Percentiles rank a stretch among this genome's conserved stretches.
These are phyloP conservation scores for Myotisia sp. DNA, from an alignment of 2,329 filamentous ascomycete species.

Conservation along the genomic window DNA sequence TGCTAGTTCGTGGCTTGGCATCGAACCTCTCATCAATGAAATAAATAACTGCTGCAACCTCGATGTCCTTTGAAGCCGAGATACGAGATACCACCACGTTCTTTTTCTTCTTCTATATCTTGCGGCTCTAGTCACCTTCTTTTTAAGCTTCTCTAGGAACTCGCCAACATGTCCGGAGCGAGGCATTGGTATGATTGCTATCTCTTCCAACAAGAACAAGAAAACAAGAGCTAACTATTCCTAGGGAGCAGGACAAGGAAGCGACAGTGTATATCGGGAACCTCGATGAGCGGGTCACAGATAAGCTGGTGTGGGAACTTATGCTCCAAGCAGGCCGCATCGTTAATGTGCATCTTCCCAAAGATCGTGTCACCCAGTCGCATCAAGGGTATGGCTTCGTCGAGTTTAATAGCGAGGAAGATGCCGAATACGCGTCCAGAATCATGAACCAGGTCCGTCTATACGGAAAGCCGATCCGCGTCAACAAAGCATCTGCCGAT, in stretches of 20 bases:
- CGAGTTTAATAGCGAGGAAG: slow-evolving; percentile 88
- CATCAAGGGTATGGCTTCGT: slow-evolving; percentile 99
- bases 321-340: slow-evolving; percentile 97
- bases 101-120: too few relatives aligned
- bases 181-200: slow-evolving; percentile 52
- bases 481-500: slow-evolving; percentile 88
- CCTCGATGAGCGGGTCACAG: slow-evolving; percentile 87
- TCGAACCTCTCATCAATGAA: too few relatives aligned
- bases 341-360: slow-evolving; percentile 93
- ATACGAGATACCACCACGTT: too few relatives aligned
- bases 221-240: slow-evolving; percentile 14
- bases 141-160: too few relatives aligned
- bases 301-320: slow-evolving; percentile 86
- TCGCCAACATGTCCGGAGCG: slow-evolving; percentile 47
- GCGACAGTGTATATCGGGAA: slow-evolving; percentile 97
- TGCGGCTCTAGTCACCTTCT: too few relatives aligned
- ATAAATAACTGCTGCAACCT: too few relatives aligned
- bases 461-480: slow-evolving; percentile 85
- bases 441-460: slow-evolving; percentile 93
- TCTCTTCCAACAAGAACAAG: slow-evolving; percentile 12
- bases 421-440: slow-evolving; percentile 90
- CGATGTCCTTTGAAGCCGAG: too few relatives aligned
- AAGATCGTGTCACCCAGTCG: slow-evolving; percentile 90
- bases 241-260: slow-evolving; percentile 92
- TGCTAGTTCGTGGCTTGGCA: too few relatives aligned